Conservation (phyloP, 345 rosid species). For the Boechera divaricarpa region DNA sequence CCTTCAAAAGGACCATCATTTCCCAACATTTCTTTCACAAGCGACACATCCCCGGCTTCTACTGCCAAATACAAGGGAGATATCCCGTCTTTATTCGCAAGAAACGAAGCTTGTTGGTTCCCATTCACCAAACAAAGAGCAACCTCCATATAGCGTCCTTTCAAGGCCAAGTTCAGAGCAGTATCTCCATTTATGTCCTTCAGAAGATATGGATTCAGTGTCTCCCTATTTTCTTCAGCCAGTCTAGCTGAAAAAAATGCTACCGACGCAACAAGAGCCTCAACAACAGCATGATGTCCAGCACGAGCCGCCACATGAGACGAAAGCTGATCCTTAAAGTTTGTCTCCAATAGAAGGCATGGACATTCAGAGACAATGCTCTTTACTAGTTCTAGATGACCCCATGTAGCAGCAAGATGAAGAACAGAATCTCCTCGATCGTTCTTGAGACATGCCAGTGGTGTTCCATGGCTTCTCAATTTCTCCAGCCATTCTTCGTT, state of each 20-base stretch:
- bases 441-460: neutral
- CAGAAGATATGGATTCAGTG: neutral
- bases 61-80: too few species aligned
- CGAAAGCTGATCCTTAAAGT: neutral
- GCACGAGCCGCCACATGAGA: conserved; percentile 36
- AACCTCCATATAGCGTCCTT: neutral
- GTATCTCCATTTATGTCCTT: conserved; percentile 37
- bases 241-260: neutral
- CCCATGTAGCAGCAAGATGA: neutral
- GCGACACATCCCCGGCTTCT: too few species aligned
- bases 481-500: too few species aligned
- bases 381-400: neutral
- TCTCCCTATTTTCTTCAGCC: neutral
- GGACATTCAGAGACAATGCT: neutral
- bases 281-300: neutral
- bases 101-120: too few species aligned
- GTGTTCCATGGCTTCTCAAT: neutral
- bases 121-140: too few species aligned
- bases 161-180: conserved; percentile 37
- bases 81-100: too few species aligned
- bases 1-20: too few species aligned
- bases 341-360: neutral
- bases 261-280: neutral
- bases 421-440: neutral
- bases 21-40: too few species aligned